These are phyloP conservation scores for Prunus fruticosa DNA, from an alignment of 306 rosid genomes.

Conservation along the genomic window DNA sequence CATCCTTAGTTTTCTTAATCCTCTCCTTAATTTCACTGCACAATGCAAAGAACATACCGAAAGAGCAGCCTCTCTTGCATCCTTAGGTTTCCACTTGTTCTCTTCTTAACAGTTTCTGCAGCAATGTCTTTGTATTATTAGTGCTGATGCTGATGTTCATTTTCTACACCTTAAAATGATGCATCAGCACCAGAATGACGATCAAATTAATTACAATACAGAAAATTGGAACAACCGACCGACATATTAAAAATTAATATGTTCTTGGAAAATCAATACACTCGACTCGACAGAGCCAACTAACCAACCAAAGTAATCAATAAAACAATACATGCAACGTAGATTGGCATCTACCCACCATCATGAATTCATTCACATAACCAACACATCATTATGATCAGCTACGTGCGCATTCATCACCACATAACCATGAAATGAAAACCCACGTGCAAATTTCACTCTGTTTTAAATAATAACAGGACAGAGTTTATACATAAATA, in stretches of 20 bases:
- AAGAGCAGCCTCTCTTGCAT: constrained; percentile 11
- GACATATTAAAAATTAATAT: too few relatives aligned
- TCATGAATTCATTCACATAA: not conserved
- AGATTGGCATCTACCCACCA: not conserved
- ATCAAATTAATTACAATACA: too few relatives aligned
- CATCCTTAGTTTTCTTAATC: constrained; percentile 13
- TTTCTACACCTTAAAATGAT: too few relatives aligned
- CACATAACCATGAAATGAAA: not conserved
- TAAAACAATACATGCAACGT: not conserved
- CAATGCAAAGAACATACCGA: not conserved
- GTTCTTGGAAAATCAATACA: too few relatives aligned
- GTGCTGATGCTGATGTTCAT: too few relatives aligned
- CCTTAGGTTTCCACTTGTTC: constrained; percentile 1
- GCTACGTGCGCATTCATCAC: not conserved
- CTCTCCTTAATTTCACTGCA: constrained; percentile 10
- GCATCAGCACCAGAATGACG: too few relatives aligned
- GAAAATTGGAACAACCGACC: too few relatives aligned
- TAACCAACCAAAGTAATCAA: not conserved
- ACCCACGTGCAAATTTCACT: not conserved
- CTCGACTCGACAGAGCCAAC: not conserved
- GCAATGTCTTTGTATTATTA: not conserved
- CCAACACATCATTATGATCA: not conserved
- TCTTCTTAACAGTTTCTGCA: not conserved
- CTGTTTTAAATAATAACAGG: not conserved
- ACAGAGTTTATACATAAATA: too few relatives aligned